Base-by-base conservation (phyloP, 352 stramenopile species). In the Globisporangium perplexum region DNA sequence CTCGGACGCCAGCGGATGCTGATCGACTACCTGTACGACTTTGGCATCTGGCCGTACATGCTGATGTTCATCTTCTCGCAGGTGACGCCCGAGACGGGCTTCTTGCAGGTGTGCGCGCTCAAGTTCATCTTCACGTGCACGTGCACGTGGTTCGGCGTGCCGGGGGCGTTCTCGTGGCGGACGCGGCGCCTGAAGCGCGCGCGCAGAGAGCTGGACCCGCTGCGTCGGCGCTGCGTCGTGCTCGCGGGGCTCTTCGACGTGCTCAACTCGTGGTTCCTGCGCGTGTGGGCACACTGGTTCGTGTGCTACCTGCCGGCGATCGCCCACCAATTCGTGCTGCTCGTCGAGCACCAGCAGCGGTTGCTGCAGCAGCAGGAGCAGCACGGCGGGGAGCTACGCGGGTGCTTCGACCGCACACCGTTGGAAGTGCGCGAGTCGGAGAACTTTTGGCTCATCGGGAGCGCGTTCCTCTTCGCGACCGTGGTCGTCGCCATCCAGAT, bases 81-180 rank as follows among this genome's bases (percentile, higher is more conserved):
- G 39, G 50, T 77, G 20, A 74, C 72, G 2, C 39, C 62, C 0
- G 63, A 71, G 24, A 57, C 73, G 8, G 57, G 65, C 24, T 68
- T 88, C 23, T 50, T 86, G 7, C 66, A 63, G 15, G 75, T 81
- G 17, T 88, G 73, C 44, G 36, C 39, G 17, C 50, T 86, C 57
- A 92, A 92, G 68, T 74, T 88, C 44, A 18, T 78, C 17, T 89
- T 89, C 50, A 87, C 82, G 11, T 89, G 75, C 51, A 63, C 52
- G 3, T 88, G 75, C 54, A 88, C 82, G 18, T 89, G 72, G 70
- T 68, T 89, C 35, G 74, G 70, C 24, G 71, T 91, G 0, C 70
- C 81, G 0, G 72, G 76, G 0, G 70, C 66, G 6, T 83, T 86
- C 45, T 72, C 70, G 51, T 83, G 69, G 64, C 59, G 78, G 39